Evolutionary conservation across 2,329 filamentous ascomycete genomes (phyloP), one percentile per base, ranked within the genome.

Genomic region (Gaeumannomyces tritici): DNA sequence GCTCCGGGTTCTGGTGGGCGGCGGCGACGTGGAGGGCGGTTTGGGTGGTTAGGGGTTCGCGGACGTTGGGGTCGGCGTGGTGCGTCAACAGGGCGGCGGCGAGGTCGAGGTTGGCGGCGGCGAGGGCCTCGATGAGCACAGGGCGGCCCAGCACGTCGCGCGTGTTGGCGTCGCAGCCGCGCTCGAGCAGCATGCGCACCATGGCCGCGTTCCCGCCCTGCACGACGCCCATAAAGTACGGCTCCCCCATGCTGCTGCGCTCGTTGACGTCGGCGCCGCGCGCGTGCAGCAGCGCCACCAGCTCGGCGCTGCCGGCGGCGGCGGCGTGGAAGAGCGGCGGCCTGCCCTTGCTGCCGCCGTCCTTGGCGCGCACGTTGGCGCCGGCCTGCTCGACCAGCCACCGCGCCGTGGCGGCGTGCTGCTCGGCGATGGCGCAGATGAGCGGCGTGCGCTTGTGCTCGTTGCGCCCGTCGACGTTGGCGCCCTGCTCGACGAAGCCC

Each of bases 181-280:
- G 66, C 12, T 71, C 66, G 1, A 77, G 67, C 1, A 77, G 69
- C 0, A 76, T 62, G 2, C 69, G 65, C 24, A 71, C 66, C 64
- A 76, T 69, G 3, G 70, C 70, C 2, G 67, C 65, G 26, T 67
- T 62, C 61, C 66, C 66, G 27, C 64, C 57, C 24, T 63, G 33
- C n/a, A 65, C 56, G 1, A 65, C 66, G 21, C 66, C 61, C 56
- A 64, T 63, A 8, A 70, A 47, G 18, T 64, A 57, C 1, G 66
- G 62, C 24, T 63, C 62, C 33, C 67, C 69, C 11, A 60, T 64
- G 12, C 63, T 59, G 54, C 65, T 62, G 62, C 61, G 47, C 26
- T 66, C 65, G 65, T 73, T 70, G 47, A 71, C 63, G 65, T 73
- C 66, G 29, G 77, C 77, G 5, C 77, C 76, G 15, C 66, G 67